These are phyloP conservation scores for Parasarocladium wereldwijsianum DNA, from an alignment of 2,329 filamentous ascomycete species.

Conservation along the genomic window DNA sequence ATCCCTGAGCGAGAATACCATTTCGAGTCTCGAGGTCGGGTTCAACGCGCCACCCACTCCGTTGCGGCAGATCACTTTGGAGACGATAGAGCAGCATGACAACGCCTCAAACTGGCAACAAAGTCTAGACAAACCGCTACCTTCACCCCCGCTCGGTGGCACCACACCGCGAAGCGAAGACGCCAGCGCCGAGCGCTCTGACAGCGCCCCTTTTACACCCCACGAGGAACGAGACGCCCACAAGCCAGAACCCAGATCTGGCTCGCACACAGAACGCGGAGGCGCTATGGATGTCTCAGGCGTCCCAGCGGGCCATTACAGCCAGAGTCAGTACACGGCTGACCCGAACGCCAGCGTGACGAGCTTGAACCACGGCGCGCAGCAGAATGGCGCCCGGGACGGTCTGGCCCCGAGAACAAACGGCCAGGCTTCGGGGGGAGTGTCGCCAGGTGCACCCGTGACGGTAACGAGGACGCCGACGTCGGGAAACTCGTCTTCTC, in stretches of 20 bases:
- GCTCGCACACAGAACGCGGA: constrained; percentile 1
- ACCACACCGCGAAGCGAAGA: neutral
- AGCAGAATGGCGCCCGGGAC: constrained; percentile 24
- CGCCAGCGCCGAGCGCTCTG: neutral
- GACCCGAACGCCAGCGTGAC: constrained; percentile 32
- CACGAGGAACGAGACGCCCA: constrained; percentile 19
- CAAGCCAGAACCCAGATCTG: constrained; percentile 5
- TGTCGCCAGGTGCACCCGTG: constrained; percentile 35
- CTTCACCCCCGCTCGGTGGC: constrained; percentile 28
- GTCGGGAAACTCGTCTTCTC: constrained; percentile 29
- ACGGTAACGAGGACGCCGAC: constrained; percentile 17
- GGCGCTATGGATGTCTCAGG: constrained; percentile 34
- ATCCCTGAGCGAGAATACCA: no score
- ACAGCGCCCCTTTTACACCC: constrained; percentile 6
- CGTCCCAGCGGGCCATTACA: constrained; percentile 17
- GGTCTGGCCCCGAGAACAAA: constrained; percentile 36
- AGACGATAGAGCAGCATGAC: no score
- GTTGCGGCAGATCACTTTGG: no score
- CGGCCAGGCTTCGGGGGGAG: constrained; percentile 38
- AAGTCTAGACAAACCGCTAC: constrained; percentile 43
- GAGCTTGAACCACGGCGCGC: constrained; percentile 24
- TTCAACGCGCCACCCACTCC: no score
- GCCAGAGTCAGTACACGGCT: constrained; percentile 15
- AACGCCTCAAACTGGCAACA: constrained; percentile 38
- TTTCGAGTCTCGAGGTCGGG: no score